Base-by-base conservation (phyloP, 495 filamentous ascomycete species). In the Penicillium cinerascens region DNA sequence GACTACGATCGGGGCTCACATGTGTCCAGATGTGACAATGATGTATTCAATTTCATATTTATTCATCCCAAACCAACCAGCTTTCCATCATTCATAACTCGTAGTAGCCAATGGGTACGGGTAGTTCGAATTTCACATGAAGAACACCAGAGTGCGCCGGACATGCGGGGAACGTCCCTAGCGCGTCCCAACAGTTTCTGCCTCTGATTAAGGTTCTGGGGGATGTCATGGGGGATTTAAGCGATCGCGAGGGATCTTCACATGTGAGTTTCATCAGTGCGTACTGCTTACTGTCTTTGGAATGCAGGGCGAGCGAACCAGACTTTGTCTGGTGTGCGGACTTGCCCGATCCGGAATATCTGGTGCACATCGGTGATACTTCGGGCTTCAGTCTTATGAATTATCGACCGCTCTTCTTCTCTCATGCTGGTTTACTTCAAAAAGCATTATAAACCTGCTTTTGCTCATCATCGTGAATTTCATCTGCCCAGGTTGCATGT, bases 291-390 rank as follows among this genome's bases (percentile, higher is more conserved):
- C 55, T 20, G 4, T 37, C 21, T 58, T 58, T 33, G 55, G 55
- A n/a, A 58, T 58, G 54, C 48, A 52, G 55, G 42, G 55, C 49
- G 55, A 49, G 21, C 44, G 21, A 27, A 49, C 51, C 39, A 42
- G 40, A 15, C 1, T 2, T 7, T 17, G 15, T 15, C 2, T n/a
- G n/a, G n/a, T 5, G 51, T 21, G 22, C 47, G 44, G 44, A 48
- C 26, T 48, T 54, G n/a, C 51, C 22, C 20, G 18, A 2, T 3
- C 18, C 15, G 51, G 38, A 38, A 43, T 17, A 38, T n/a, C 13
- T 38, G 36, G 36, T 38, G 13, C 10, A 13, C 35, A 37, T 13
- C 35, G 35, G 11, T 37, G 35, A 16, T 16, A 37, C 35, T 37
- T 37, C 35, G 3, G n/a, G n/a, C n/a, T n/a, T n/a, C n/a, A n/a